Evolutionary conservation across 352 stramenopile genomes (phyloP), one percentile per base, ranked within the genome.

Genomic region (Pythium brachiatum): DNA sequence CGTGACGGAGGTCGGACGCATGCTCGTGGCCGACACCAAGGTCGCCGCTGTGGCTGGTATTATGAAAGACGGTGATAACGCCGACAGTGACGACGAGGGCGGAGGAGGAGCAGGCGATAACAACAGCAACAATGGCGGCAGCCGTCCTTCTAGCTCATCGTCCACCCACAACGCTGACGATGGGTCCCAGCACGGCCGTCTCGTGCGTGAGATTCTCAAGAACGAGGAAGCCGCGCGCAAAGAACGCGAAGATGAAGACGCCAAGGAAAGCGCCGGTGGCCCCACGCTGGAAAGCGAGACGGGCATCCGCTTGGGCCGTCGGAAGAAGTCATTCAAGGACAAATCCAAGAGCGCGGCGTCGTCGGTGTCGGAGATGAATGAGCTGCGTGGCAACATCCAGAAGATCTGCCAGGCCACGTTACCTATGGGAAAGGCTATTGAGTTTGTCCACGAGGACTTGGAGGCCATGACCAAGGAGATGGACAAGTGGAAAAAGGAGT

Each of bases 381-480:
- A 89, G 47, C 62, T 95, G 9, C 86, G 82, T 34, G 57, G 48
- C 36, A 83, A 81, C 25, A 96, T 99, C 62, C 94, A 98, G 66
- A 74, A 78, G 39, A 84, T 99, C 38, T 97, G 91, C 54, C 89
- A 98, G 73, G 89, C 86, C 7, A 94, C 92, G 1, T 91, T 95
- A 27, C 93, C 89, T 7, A 81, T 98, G 43, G 92, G 86, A 16
- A 92, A 94, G 53, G 97, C 85, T 57, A 92, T 98, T 64, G 90
- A 98, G 73, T 98, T 95, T 74, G 89, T 98, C 20, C 81, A 96
- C 64, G 88, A 98, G 62, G 95, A 98, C 72, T 70, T 98, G 63
- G 89, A 92, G 38, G 77, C 83, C n/a, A 98, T 99, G 92, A 81
- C 78, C 7, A 94, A 92, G 60, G 94, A 98, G 69, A 85, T 98